Percentiles rank a stretch among this genome's conserved stretches.
These are phyloP conservation scores for Solanum virginianum DNA, from an alignment of 257 asterid genomes.

Conservation along the genomic window DNA sequence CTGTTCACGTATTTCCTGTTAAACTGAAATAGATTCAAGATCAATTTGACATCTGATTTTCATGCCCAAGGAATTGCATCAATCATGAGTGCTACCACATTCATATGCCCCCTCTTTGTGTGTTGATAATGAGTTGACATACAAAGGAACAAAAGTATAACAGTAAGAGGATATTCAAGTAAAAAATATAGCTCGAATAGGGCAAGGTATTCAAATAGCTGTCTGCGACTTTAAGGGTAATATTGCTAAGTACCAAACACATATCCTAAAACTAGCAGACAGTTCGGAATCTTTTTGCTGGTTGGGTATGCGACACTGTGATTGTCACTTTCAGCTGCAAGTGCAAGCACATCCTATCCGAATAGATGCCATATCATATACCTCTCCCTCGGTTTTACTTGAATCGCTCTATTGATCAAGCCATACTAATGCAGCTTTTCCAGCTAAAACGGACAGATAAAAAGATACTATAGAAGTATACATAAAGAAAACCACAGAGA, in stretches of 20 bases:
- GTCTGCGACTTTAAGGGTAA: neutral
- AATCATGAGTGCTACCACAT: neutral
- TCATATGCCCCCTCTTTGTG: neutral
- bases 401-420: neutral
- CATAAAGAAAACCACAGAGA: neutral
- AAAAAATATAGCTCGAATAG: neutral
- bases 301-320: neutral
- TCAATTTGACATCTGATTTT: neutral
- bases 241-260: neutral
- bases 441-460: neutral
- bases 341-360: neutral
- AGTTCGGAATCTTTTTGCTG: neutral
- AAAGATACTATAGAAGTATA: neutral
- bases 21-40: neutral
- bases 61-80: neutral
- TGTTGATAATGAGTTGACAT: neutral
- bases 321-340: neutral
- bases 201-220: neutral
- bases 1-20: neutral
- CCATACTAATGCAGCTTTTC: neutral
- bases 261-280: neutral
- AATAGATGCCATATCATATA: neutral
- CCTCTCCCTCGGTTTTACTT: neutral
- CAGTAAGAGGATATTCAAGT: neutral
- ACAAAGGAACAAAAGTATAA: neutral